Conservation (phyloP, 495 filamentous ascomycete species). For the Hypoxylon fuscum region DNA sequence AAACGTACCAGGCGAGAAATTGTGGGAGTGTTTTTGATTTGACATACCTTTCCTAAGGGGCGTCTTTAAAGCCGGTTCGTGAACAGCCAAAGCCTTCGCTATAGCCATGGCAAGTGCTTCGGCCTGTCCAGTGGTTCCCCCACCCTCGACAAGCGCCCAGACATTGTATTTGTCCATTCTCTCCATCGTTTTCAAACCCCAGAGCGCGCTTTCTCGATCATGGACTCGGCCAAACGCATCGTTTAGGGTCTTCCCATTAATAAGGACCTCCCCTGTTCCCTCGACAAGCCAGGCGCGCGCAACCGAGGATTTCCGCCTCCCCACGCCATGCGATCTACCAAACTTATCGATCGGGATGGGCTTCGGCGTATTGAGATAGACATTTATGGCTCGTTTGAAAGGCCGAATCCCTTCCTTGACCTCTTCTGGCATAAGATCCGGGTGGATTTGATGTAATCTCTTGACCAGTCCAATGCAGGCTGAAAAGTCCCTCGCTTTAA, state of each 20-base stretch:
- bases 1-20: slow-evolving; percentile 22
- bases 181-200: slow-evolving; percentile 84
- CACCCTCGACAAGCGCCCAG: slow-evolving; percentile 82
- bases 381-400: slow-evolving; percentile 81
- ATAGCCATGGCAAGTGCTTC: slow-evolving; percentile 95
- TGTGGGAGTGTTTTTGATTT: slow-evolving; percentile 7
- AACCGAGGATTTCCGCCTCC: slow-evolving; percentile 83
- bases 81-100: slow-evolving; percentile 84
- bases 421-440: slow-evolving; percentile 74
- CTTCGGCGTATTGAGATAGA: slow-evolving; percentile 66
- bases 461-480: slow-evolving; percentile 77
- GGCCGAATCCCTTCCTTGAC: slow-evolving; percentile 68
- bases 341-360: slow-evolving; percentile 71
- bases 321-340: slow-evolving; percentile 79
- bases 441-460: slow-evolving; percentile 86
- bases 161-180: slow-evolving; percentile 97
- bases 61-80: slow-evolving; percentile 90
- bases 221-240: slow-evolving; percentile 86
- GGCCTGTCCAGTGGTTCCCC: slow-evolving; percentile 93
- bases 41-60: slow-evolving; percentile 85
- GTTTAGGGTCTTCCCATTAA: slow-evolving; percentile 86
- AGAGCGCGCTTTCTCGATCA: slow-evolving; percentile 93
- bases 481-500: slow-evolving; percentile 82
- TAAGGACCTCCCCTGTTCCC: slow-evolving; percentile 84
- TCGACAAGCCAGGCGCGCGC: slow-evolving; percentile 89